Base-by-base conservation (phyloP, 176 grass and related monocot species). In the Pontederia paniculata region DNA sequence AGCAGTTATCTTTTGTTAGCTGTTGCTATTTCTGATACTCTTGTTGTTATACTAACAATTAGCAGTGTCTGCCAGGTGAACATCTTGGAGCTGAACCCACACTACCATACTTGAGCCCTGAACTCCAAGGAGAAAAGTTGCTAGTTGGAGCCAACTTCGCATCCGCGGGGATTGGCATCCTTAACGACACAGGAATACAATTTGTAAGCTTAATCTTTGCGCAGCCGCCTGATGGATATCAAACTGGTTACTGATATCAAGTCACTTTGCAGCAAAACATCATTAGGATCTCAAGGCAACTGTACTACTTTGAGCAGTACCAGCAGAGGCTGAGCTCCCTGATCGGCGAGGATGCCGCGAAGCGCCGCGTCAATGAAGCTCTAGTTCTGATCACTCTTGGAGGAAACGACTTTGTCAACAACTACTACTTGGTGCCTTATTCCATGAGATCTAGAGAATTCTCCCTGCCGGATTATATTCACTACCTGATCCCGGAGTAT, bases 401-500 rank as follows among this genome's bases (percentile, higher is more conserved):
- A 10, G 91, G 91, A 58, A 97, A 97, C 50, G 91, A 97, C 75
- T 97, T 97, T 63, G 91, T 97, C 2, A 97, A 97, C 83, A 97
- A 97, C 86, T 97, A 97, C 72, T 97, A 97, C 77, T 78, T 97
- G n/a, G n/a, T 97, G 0, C 91, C 91, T 2, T 97, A 55, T 80
- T 97, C 91, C 0, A 18, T 23, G 0, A 66, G 91, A 2, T 97
- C 91, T 10, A 71, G 91, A 4, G 65, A 97, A 61, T 97, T 97
- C 68, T 45, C 91, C 12, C 69, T 97, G 0, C 85, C 80, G 0
- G 86, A 97, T 72, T 97, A 97, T 74, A 21, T 90, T 68, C 47
- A 21, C 37, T 97, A 88, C 42, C 42, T 97, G 17, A 44, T 90
- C 2, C 84, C 77, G 1, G 91, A 97, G 72, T 90, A 90, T 86